Base-by-base conservation (phyloP, 768 basidiomycete species). In the Hysterangium stoloniferum region DNA sequence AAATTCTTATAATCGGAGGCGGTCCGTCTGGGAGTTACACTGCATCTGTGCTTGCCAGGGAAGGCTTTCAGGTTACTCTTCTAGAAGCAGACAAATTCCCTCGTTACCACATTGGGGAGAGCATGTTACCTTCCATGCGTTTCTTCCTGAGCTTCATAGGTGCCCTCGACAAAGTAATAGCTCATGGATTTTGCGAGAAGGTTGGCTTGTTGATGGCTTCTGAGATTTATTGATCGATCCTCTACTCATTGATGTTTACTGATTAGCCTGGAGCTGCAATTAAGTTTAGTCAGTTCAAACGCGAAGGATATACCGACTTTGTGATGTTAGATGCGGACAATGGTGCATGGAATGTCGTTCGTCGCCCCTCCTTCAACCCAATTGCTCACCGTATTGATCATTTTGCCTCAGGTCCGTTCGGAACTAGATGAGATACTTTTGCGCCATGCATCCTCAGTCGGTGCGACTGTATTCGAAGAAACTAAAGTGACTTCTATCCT, bases 271-370 rank as follows among this genome's bases (percentile, higher is more conserved):
- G 81, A 25, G 76, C 76, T 36, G 76, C 76, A 3, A 67, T 83
- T 62, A 83, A 83, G 58, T 70, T 84, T 45, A 73, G 71, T 35
- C 72, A 73, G 41, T 69, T 62, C 56, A 78, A 75, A 58, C 70
- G 65, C 4, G 81, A 82, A 62, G 77, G 73, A 36, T 82, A 79
- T 59, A 75, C 80, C 2, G 76, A 82, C 58, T 82, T 83, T 56
- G 64, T 78, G 53, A 69, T 71, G 8, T 59, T 73, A 4, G 75
- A 76, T 47, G 69, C 69, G 6, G 57, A 62, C 1, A 79, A 79
- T 51, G 64, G 62, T 44, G 65, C 81, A 0, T 83, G 80, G 79
- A 82, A 84, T 58, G 79, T 84, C 52, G 78, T 77, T 50, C 49
- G 77, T 13, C 41, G 4, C 32, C 20, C 6, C 4, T n/a, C 25